Conservation (phyloP, 1,139 yeast genomes). For the Zhuliangozyma blackwelliae region DNA sequence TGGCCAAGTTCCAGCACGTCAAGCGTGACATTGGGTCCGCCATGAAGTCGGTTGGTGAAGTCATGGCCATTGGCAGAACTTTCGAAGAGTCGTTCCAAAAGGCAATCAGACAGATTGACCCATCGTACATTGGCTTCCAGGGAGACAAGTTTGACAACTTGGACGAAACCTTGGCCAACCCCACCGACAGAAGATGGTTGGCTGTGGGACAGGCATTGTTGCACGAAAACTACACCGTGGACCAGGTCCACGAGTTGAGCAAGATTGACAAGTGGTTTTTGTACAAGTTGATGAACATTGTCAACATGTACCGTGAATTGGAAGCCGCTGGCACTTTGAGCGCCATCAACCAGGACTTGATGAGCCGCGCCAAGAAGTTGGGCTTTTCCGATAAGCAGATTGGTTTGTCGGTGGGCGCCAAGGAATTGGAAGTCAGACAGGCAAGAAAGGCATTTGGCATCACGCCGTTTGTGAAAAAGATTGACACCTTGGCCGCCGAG, state of each 20-base stretch:
- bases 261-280: slow-evolving; percentile 97
- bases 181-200: slow-evolving; percentile 93
- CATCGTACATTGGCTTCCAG: slow-evolving; percentile 89
- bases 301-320: slow-evolving; percentile 77
- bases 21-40: slow-evolving; percentile 45
- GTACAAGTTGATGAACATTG: slow-evolving; percentile 86
- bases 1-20: slow-evolving; percentile 76
- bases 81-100: slow-evolving; percentile 98
- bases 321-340: slow-evolving; percentile 57
- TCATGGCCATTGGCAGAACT: slow-evolving; percentile 96
- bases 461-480: slow-evolving; percentile 91
- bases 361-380: slow-evolving; percentile 90
- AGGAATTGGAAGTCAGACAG: slow-evolving; percentile 91
- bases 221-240: slow-evolving; percentile 83
- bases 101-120: slow-evolving; percentile 95
- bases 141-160: slow-evolving; percentile 84
- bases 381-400: slow-evolving; percentile 98
- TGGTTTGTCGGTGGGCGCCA: slow-evolving; percentile 84
- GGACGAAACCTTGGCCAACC: slow-evolving; percentile 87
- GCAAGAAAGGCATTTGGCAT: slow-evolving; percentile 85
- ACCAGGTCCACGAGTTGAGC: slow-evolving; percentile 86
- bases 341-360: slow-evolving; percentile 59
- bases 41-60: slow-evolving; percentile 99
- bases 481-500: slow-evolving; percentile 98
- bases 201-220: slow-evolving; percentile 88